Percentiles rank a stretch among this genome's conserved stretches.
Conservation (phyloP, 202 grass and related monocot genomes). For the Brachypodium distachyon region DNA sequence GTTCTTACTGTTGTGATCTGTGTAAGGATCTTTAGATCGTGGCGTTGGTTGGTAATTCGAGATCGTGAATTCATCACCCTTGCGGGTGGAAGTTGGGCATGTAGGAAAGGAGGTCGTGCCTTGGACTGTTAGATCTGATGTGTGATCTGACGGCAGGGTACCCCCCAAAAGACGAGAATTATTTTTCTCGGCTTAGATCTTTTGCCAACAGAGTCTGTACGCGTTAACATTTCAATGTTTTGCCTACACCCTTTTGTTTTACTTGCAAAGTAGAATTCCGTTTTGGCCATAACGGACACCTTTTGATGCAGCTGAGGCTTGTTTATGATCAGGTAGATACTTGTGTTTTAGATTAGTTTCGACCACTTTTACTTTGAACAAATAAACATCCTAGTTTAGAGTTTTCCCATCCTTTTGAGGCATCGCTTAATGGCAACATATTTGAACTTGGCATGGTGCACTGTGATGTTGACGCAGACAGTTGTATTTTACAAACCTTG, state of each 20-base stretch:
- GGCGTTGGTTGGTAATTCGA: not conserved
- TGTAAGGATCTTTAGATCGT: not conserved
- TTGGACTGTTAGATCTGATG: conserved; percentile 1
- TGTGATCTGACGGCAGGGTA: not conserved
- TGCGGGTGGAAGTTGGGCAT: not conserved
- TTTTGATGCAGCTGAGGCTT: not conserved
- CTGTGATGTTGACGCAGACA: not conserved
- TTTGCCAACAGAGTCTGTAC: not conserved
- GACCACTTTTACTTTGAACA: not conserved
- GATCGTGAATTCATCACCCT: not conserved
- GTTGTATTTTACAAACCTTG: too few species aligned
- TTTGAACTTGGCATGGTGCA: not conserved
- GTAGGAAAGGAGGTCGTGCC: not conserved
- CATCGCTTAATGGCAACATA: too few species aligned
- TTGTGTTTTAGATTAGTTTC: not conserved
- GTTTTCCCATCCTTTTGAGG: not conserved
- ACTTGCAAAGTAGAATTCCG: not conserved
- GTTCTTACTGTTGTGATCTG: not conserved
- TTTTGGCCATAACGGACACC: not conserved
- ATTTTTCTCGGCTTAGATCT: not conserved
- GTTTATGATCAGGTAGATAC: not conserved
- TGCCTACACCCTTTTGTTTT: not conserved
- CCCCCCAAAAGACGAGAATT: fast-evolving
- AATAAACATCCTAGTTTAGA: not conserved
- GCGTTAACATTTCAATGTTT: not conserved